These are phyloP conservation scores for Pyrenula aspistea DNA, from an alignment of 495 filamentous ascomycete species.

Conservation along the genomic window DNA sequence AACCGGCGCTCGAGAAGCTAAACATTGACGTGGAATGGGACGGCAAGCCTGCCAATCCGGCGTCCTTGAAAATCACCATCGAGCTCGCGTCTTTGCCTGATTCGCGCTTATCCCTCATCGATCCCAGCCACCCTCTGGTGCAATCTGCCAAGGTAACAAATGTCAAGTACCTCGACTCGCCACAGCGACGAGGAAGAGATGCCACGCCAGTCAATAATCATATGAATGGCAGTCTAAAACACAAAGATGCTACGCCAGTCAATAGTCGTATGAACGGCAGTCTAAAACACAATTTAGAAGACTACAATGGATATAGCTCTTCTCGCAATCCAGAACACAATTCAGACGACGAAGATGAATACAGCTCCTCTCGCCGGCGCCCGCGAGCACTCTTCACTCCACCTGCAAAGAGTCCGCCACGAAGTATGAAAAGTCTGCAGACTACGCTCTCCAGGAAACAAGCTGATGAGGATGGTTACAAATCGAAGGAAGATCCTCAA, in stretches of 20 bases:
- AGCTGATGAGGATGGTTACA: background rate
- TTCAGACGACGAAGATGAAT: background rate
- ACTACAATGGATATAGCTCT: background rate
- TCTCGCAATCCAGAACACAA: too few relatives aligned
- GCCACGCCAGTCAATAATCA: conserved; percentile 4
- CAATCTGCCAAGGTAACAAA: conserved; percentile 11
- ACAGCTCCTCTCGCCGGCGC: background rate
- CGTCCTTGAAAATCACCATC: conserved; percentile 16
- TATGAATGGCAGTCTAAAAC: conserved; percentile 13
- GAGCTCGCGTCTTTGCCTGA: conserved; percentile 6
- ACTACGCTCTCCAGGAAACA: background rate
- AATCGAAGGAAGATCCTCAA: too few relatives aligned
- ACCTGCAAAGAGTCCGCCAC: background rate
- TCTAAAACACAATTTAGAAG: too few relatives aligned
- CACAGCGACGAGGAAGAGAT: conserved; percentile 1
- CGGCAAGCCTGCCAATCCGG: conserved; percentile 14
- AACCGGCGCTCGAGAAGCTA: conserved; percentile 16
- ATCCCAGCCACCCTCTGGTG: background rate
- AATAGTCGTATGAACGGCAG: too few relatives aligned
- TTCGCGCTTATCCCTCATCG: background rate
- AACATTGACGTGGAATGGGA: conserved; percentile 23
- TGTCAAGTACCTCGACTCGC: conserved; percentile 8
- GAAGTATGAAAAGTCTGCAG: background rate
- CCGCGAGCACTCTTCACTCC: background rate
- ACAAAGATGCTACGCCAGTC: background rate